Percentiles rank a stretch among this genome's conserved stretches.
Conservation (phyloP, 1,139 yeast genomes). For the Taphrina pruni region DNA sequence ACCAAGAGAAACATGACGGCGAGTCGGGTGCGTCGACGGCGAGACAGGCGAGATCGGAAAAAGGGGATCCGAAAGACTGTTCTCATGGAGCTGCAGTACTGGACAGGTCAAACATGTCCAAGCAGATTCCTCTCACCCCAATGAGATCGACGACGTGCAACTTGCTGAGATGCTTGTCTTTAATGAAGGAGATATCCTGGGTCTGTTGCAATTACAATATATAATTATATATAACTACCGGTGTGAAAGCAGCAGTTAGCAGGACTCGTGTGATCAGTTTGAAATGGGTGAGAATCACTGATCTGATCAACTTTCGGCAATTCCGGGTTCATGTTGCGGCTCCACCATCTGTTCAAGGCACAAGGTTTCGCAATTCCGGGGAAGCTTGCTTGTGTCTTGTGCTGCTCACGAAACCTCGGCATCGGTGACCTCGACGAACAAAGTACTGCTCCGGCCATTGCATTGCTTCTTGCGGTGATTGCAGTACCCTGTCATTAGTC, state of each 20-base stretch:
- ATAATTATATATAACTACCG: too few relatives aligned
- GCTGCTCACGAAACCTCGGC: background rate
- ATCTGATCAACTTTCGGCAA: conserved; percentile 4
- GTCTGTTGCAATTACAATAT: too few relatives aligned
- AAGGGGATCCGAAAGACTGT: conserved; percentile 4
- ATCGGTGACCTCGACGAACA: background rate
- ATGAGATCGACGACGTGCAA: too few relatives aligned
- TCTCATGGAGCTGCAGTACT: background rate
- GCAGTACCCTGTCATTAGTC: too few relatives aligned
- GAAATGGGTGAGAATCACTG: background rate
- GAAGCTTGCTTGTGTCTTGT: background rate
- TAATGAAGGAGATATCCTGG: too few relatives aligned
- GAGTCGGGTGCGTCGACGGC: conserved; percentile 20
- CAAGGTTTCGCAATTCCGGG: background rate
- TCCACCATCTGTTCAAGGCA: conserved; percentile 4
- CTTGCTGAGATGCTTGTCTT: too few relatives aligned
- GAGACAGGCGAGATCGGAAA: conserved; percentile 3
- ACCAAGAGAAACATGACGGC: conserved; percentile 9
- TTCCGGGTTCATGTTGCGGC: background rate
- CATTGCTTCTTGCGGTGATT: too few relatives aligned
- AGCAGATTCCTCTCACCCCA: too few relatives aligned
- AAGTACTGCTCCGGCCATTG: too few relatives aligned
- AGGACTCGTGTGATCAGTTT: too few relatives aligned
- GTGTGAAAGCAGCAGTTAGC: background rate
- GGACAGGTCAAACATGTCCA: too few relatives aligned